Conservation (phyloP, 129 eudicot species). For the Flaveria brownii region DNA sequence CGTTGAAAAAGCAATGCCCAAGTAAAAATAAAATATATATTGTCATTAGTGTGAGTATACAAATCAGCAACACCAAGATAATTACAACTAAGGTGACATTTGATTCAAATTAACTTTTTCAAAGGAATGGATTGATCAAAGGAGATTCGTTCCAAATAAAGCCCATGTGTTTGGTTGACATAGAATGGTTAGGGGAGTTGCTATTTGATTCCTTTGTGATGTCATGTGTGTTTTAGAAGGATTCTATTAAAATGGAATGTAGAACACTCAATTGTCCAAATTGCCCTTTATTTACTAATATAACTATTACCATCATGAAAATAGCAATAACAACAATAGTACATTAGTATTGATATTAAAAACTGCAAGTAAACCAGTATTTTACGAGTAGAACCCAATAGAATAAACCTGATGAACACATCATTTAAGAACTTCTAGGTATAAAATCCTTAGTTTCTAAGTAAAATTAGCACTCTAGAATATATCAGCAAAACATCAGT, state of each 20-base stretch:
- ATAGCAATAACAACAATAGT: not conserved
- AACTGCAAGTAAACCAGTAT: slow-evolving; percentile 1
- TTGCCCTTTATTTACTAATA: not conserved
- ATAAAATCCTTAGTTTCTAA: not conserved
- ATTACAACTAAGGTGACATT: not conserved
- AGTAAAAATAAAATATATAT: not conserved
- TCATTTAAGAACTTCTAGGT: slow-evolving; percentile 10
- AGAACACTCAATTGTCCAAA: not conserved
- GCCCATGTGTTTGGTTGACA: slow-evolving; percentile 1
- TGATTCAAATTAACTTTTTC: not conserved
- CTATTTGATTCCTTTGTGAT: not conserved
- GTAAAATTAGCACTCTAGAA: slow-evolving; percentile 25
- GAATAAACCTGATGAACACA: slow-evolving; percentile 6
- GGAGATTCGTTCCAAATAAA: not conserved
- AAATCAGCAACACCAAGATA: not conserved
- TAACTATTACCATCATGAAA: not conserved
- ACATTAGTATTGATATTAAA: not conserved
- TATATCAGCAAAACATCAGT: slow-evolving; percentile 23
- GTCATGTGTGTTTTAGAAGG: not conserved
- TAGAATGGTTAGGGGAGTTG: not conserved
- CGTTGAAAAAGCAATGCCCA: not conserved
- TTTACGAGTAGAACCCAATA: slow-evolving; percentile 20
- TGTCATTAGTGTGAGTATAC: not conserved
- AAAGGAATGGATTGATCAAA: not conserved
- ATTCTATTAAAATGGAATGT: not conserved